phyloP scores from a whole-genome alignment of 768 basidiomycete genomes.

The Kwoniella newhampshirensis region DNA sequence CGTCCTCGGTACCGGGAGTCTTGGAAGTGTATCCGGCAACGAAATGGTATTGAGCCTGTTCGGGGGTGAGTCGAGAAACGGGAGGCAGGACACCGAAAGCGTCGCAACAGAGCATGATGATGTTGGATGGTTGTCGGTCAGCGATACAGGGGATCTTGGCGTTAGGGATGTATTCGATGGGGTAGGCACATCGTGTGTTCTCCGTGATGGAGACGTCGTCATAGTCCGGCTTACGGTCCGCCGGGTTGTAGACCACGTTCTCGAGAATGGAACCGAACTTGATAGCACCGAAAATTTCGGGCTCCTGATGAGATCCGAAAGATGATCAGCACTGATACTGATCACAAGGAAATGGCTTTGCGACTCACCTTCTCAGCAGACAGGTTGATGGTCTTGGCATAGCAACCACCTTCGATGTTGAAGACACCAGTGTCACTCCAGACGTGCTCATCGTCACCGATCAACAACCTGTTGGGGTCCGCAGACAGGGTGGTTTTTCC shows the following conservation, averaged over 20 bases:
- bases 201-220: conserved; percentile 96
- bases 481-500: conserved; percentile 99
- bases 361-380: conserved; percentile 70
- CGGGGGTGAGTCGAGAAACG: conserved; percentile 83
- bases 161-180: conserved; percentile 95
- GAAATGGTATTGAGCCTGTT: conserved; percentile 97
- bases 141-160: conserved; percentile 90
- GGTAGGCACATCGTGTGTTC: conserved; percentile 99
- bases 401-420: conserved; percentile 99
- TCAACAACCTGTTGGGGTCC: conserved; percentile 87
- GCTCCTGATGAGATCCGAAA: conserved; percentile 59
- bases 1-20: conserved; percentile 98
- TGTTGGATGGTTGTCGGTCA: conserved; percentile 76
- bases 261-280: conserved; percentile 94
- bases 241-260: conserved; percentile 94
- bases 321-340: background rate
- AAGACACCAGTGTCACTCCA: conserved; percentile 99
- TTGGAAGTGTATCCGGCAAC: conserved; percentile 88
- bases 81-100: conserved; percentile 98
- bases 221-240: conserved; percentile 81
- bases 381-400: conserved; percentile 96
- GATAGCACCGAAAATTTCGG: conserved; percentile 95
- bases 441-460: conserved; percentile 99
- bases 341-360: background rate
- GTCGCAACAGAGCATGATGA: conserved; percentile 81